Evolutionary conservation across 164 flowering plant species (phyloP).

Genomic region (Protea cynaroides): DNA sequence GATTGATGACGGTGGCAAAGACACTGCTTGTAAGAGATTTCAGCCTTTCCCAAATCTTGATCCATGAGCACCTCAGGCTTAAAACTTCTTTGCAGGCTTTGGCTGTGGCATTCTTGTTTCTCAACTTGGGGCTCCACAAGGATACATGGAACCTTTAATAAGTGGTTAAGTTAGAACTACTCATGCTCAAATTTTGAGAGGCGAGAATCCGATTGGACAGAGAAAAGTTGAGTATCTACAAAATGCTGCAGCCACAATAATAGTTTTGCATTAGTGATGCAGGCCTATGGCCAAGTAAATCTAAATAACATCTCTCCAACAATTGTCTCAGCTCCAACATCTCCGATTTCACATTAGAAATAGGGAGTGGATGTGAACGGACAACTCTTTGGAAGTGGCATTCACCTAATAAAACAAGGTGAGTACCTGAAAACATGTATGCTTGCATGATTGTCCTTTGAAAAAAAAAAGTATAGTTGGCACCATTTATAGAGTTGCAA

Average conservation of each 20-base stretch:
- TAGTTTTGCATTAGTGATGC: neutral
- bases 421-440: no score
- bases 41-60: neutral
- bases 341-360: neutral
- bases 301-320: no score
- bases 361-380: no score
- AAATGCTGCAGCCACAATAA: slow-evolving; percentile 53
- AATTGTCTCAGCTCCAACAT: no score
- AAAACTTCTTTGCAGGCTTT: neutral
- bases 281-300: no score
- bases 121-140: slow-evolving; percentile 2
- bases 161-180: slow-evolving; percentile 18
- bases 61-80: neutral
- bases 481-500: no score
- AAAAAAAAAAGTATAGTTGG: no score
- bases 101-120: neutral
- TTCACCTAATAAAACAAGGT: no score
- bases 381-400: neutral
- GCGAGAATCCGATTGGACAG: slow-evolving; percentile 66
- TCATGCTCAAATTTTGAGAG: slow-evolving; percentile 57
- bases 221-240: slow-evolving; percentile 79
- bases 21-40: neutral
- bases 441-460: no score
- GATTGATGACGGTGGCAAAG: neutral
- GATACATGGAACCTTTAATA: neutral